Evolutionary conservation across 805 yeast genomes (phyloP).

Genomic region (Lipomyces starkeyi): DNA sequence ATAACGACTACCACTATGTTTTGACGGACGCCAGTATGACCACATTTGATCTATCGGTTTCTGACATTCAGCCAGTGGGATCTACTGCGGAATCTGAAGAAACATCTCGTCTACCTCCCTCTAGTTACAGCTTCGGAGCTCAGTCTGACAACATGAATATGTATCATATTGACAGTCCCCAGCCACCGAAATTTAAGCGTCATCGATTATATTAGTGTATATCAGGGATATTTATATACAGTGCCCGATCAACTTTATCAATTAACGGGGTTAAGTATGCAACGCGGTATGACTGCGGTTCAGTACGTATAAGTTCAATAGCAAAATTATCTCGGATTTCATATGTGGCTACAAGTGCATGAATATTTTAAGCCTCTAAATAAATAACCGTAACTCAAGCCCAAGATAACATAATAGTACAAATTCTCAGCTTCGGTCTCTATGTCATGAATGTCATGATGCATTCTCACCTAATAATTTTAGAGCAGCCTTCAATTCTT

Average conservation of each 20-base stretch:
- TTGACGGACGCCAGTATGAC: not conserved
- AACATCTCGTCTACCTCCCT: not conserved
- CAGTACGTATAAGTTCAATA: not conserved
- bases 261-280: not conserved
- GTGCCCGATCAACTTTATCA: not conserved
- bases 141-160: not conserved
- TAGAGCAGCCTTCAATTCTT: constrained; percentile 59
- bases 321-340: not conserved
- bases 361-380: not conserved
- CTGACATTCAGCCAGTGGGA: not conserved
- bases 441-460: not conserved
- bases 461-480: constrained; percentile 26
- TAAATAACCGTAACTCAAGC: not conserved
- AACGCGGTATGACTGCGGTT: not conserved
- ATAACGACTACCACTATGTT: not conserved
- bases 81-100: not conserved
- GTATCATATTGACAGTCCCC: not conserved
- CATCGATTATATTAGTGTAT: not conserved
- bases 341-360: not conserved
- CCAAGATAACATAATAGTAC: not conserved
- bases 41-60: not conserved
- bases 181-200: constrained; percentile 1
- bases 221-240: not conserved
- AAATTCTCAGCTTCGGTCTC: not conserved
- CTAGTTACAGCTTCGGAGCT: not conserved